A percentile compares a stretch with the other conserved stretches of the same genome.
Evolutionary conservation across 202 grass and related monocot genomes (phyloP).

Genomic region (Cymbopogon flexuosus): DNA sequence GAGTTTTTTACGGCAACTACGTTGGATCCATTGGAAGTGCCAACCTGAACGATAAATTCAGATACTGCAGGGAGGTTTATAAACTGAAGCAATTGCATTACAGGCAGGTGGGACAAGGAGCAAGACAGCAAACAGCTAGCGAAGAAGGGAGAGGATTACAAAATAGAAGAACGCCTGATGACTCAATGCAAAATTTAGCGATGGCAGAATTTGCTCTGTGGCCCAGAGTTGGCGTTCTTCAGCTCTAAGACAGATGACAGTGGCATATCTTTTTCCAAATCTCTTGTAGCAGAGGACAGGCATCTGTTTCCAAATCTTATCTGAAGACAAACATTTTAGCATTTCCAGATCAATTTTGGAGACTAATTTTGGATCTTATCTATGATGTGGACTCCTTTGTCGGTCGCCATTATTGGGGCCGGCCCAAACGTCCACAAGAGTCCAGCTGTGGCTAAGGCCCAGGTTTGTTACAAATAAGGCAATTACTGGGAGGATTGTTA

Average conservation of each 20-base stretch:
- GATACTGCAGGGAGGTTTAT: background rate
- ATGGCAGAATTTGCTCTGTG: background rate
- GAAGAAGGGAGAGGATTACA: background rate
- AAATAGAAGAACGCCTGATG: background rate
- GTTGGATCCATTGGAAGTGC: background rate
- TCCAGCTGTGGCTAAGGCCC: too few species aligned
- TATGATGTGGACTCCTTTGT: too few species aligned
- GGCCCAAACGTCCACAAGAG: too few species aligned
- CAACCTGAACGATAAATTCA: background rate
- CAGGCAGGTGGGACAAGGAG: background rate
- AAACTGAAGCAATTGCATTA: background rate
- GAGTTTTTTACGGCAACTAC: too few species aligned
- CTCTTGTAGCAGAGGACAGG: background rate
- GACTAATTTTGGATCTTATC: background rate
- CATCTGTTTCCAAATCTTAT: background rate
- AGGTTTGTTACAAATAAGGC: too few species aligned
- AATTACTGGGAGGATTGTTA: too few species aligned
- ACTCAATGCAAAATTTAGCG: background rate
- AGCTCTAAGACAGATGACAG: background rate
- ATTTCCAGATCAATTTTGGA: background rate
- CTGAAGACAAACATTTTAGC: background rate
- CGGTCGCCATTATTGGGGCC: too few species aligned
- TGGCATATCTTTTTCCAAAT: background rate
- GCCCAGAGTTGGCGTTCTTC: too few species aligned
- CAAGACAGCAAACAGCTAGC: background rate